A percentile compares a stretch with the other conserved stretches of the same genome.
These are phyloP conservation scores for Reticulascus tulasneorum DNA, from an alignment of 2,329 filamentous ascomycete genomes.

Conservation along the genomic window DNA sequence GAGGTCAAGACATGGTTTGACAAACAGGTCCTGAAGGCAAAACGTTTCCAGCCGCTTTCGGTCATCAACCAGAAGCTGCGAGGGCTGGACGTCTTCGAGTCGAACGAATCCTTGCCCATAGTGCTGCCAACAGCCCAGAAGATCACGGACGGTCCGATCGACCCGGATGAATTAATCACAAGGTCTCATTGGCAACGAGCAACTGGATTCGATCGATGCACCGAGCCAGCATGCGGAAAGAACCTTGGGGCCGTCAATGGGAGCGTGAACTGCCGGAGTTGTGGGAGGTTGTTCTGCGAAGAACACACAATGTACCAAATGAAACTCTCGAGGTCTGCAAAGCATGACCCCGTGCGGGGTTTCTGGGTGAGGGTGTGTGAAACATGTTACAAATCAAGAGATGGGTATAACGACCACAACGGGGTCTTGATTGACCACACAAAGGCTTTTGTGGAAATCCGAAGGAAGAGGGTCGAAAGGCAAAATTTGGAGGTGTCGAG, in stretches of 20 bases:
- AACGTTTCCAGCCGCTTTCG: constrained; percentile 86
- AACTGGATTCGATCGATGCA: constrained; percentile 72
- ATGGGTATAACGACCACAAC: constrained; percentile 88
- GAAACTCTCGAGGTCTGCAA: constrained; percentile 85
- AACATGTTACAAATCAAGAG: constrained; percentile 97
- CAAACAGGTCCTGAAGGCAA: constrained; percentile 88
- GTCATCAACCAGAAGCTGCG: constrained; percentile 91
- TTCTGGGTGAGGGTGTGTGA: constrained; percentile 95
- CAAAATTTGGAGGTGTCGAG: constrained; percentile 83
- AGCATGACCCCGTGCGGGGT: constrained; percentile 84
- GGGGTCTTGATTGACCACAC: constrained; percentile 71
- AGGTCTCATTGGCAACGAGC: constrained; percentile 84
- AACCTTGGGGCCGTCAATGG: constrained; percentile 75
- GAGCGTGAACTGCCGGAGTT: constrained; percentile 88
- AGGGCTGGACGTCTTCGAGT: constrained; percentile 89
- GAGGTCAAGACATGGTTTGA: constrained; percentile 98
- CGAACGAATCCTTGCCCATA: constrained; percentile 64
- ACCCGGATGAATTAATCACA: constrained; percentile 88
- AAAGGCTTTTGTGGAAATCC: constrained; percentile 62
- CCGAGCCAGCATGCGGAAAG: constrained; percentile 82
- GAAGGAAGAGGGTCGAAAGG: constrained; percentile 76
- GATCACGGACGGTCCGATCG: constrained; percentile 44
- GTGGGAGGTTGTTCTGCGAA: constrained; percentile 90
- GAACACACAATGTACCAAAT: constrained; percentile 99
- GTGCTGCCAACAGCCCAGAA: constrained; percentile 28